Percentiles rank a stretch among this genome's conserved stretches.
These are phyloP conservation scores for Aspergillus bridgeri DNA, from an alignment of 495 filamentous ascomycete genomes.

Conservation along the genomic window DNA sequence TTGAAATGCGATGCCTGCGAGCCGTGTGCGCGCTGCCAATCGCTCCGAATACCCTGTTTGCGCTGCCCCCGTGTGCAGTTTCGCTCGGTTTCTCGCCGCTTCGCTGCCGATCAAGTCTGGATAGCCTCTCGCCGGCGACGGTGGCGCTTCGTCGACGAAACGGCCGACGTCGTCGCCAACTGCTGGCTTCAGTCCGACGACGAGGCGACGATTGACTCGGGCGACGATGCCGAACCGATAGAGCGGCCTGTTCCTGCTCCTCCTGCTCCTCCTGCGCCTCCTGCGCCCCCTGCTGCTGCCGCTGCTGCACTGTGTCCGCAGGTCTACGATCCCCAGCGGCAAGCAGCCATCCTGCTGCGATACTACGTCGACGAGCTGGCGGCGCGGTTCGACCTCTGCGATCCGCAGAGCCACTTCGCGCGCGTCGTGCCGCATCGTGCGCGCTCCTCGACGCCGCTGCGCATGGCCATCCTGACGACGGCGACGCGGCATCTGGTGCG, in stretches of 20 bases:
- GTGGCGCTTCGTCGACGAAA: not conserved
- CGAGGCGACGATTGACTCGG: not conserved
- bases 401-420: constrained; percentile 7
- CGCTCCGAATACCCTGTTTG: not conserved
- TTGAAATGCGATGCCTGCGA: not conserved
- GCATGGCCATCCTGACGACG: constrained; percentile 5
- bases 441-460: not conserved
- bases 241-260: not conserved
- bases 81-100: not conserved
- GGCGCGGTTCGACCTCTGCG: constrained; percentile 10
- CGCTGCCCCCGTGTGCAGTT: not conserved
- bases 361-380: constrained; percentile 5
- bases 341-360: constrained; percentile 4
- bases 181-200: not conserved
- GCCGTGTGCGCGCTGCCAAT: not conserved
- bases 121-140: not conserved
- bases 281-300: not conserved
- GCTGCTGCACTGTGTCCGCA: not conserved
- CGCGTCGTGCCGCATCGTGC: constrained; percentile 5
- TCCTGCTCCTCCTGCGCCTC: not conserved
- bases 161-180: constrained; percentile 1
- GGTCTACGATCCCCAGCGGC: constrained; percentile 1
- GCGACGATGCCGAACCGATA: not conserved
- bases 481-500: constrained; percentile 6
- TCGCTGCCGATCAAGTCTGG: not conserved